A percentile compares a stretch with the other conserved stretches of the same genome.
phyloP scores from a whole-genome alignment of 2,329 filamentous ascomycete genomes.

The Trichoderma sp. region DNA sequence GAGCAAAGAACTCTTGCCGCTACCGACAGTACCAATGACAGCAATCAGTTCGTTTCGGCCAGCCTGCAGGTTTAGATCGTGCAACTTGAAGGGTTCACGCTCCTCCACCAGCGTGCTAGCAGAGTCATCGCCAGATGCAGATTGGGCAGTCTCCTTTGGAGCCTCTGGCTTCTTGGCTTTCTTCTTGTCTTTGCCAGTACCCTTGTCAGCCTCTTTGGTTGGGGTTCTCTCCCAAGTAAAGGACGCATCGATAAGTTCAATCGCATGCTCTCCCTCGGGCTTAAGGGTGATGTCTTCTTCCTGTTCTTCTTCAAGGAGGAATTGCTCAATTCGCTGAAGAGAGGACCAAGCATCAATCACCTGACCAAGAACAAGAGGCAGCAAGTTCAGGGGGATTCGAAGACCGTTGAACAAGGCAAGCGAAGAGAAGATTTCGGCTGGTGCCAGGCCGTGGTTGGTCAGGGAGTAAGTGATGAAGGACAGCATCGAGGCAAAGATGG shows the following conservation, averaged over 20 bases:
- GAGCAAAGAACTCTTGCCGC: slow-evolving; percentile 85
- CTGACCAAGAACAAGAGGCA: slow-evolving; percentile 85
- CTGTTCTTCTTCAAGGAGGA: slow-evolving; percentile 80
- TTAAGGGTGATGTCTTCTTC: slow-evolving; percentile 62
- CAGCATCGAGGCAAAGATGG: slow-evolving; percentile 92
- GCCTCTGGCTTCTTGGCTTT: slow-evolving; percentile 37
- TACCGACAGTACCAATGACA: slow-evolving; percentile 85
- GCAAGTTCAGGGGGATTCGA: slow-evolving; percentile 81
- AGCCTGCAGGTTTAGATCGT: slow-evolving; percentile 63
- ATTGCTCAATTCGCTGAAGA: slow-evolving; percentile 80
- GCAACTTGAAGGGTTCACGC: slow-evolving; percentile 68
- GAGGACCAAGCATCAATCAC: slow-evolving; percentile 87
- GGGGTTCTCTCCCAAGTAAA: slow-evolving; percentile 84
- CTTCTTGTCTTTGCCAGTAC: slow-evolving; percentile 40
- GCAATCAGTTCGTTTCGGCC: slow-evolving; percentile 75
- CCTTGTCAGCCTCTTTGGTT: slow-evolving; percentile 49
- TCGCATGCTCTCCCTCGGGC: slow-evolving; percentile 60
- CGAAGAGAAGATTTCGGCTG: slow-evolving; percentile 86
- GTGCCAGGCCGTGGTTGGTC: slow-evolving; percentile 63
- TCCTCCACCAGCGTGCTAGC: slow-evolving; percentile 57
- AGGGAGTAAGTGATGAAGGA: slow-evolving; percentile 81
- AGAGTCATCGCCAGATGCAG: slow-evolving; percentile 43
- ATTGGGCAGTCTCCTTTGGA: slow-evolving; percentile 29
- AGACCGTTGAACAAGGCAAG: slow-evolving; percentile 90
- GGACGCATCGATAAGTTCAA: slow-evolving; percentile 67